Evolutionary conservation across 768 basidiomycete genomes (phyloP), one percentile per base, ranked within the genome.

Genomic region (Fistulinella prunicolor): DNA sequence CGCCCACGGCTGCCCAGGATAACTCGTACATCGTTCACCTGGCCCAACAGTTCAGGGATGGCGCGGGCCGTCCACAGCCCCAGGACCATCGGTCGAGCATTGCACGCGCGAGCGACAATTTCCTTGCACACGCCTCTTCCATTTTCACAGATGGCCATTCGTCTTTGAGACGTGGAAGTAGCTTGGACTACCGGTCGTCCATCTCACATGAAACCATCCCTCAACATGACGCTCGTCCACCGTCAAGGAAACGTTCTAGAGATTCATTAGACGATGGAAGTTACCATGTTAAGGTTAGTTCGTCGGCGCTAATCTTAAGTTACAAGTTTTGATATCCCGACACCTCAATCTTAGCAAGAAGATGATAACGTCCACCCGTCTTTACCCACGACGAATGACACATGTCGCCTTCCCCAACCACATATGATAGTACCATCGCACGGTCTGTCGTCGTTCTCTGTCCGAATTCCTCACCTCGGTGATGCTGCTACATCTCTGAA

Each of bases 191-290:
- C 43, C 50, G 46, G 8, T 28, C 52, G 17, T 37, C 58, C 34
- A 21, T 54, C 14, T 48, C 48, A 38, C 53, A 44, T 17, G 65
- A 47, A 8, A 17, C 55, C n/a, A 58, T 30, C 39, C 50, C 59
- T 36, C 53, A 52, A 29, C 55, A 42, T 34, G 53, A 52, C 37
- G 5, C 51, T 46, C 63, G 49, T 37, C 51, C 60, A 16, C 62
- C 63, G 14, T 57, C 67, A 1, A 69, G 63, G 38, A 67, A 67
- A 56, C 65, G 65, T 29, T 67, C 65, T 12, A 65, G 61, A 35
- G 67, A 69, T 42, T 42, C 46, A 34, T 50, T 65, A 50, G 67
- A 63, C 21, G 61, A 61, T 13, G 49, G 41, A 38, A 51, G 37
- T 57, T 68, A 51, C 50, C 59, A 22, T 35, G 56, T 67, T 56